A percentile compares a stretch with the other conserved stretches of the same genome.
Evolutionary conservation across 495 filamentous ascomycete species (phyloP).

Genomic region (Clavariopsis aquatica): DNA sequence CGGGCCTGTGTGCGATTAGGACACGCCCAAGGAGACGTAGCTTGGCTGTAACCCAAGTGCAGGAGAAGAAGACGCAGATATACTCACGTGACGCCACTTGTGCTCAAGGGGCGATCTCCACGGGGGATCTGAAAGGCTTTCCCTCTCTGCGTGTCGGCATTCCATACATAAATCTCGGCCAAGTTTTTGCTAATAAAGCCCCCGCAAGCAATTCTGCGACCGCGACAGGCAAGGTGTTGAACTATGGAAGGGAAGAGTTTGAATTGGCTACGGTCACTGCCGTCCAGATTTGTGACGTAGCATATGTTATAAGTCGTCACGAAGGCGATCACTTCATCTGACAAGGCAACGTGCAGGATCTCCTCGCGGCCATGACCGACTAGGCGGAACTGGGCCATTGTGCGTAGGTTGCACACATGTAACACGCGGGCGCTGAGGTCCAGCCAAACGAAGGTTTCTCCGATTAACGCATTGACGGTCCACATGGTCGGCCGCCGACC

Average conservation of each 20-base stretch:
- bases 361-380: constrained; percentile 14
- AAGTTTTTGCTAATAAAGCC: background rate
- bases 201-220: constrained; percentile 18
- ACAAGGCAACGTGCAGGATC: constrained; percentile 10
- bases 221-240: constrained; percentile 12
- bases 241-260: constrained; percentile 8
- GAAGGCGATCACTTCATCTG: constrained; percentile 18
- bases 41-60: background rate
- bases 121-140: background rate
- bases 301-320: constrained; percentile 6
- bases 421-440: background rate
- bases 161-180: constrained; percentile 15
- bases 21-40: background rate
- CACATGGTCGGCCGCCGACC: background rate
- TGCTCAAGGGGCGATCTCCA: too few species aligned
- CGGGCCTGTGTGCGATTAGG: background rate
- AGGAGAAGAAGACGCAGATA: too few species aligned
- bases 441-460: constrained; percentile 6
- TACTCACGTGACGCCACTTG: too few species aligned
- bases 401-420: constrained; percentile 18
- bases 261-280: constrained; percentile 4
- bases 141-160: constrained; percentile 16
- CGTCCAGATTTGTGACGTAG: constrained; percentile 18
- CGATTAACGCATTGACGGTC: background rate
- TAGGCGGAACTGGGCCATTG: background rate